These are phyloP conservation scores for Gastrolobium bilobum DNA, from an alignment of 306 rosid genomes.

Conservation along the genomic window DNA sequence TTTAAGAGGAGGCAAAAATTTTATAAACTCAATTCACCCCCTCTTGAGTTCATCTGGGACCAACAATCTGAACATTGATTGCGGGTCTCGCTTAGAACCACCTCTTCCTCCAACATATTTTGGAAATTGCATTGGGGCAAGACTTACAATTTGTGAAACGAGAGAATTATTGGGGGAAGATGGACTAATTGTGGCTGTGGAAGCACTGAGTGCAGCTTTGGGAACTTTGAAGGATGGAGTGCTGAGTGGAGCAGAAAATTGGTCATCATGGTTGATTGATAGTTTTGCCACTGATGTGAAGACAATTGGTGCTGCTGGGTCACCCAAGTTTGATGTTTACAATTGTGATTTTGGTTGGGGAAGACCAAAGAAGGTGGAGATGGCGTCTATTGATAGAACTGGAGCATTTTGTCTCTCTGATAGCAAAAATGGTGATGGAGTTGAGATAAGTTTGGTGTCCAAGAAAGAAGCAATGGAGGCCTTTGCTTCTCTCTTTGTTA, in stretches of 20 bases:
- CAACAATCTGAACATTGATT: conserved; percentile 48
- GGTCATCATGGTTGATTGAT: conserved; percentile 19
- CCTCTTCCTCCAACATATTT: conserved; percentile 59
- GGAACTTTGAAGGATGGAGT: conserved; percentile 52
- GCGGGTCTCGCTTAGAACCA: conserved; percentile 53
- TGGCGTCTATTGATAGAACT: conserved; percentile 51
- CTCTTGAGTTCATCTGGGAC: too few species aligned
- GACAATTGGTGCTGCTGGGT: conserved; percentile 51
- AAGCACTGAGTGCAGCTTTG: conserved; percentile 39
- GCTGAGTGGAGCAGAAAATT: conserved; percentile 49
- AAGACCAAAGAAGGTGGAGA: conserved; percentile 67
- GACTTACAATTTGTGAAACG: not conserved
- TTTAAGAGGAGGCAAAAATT: too few species aligned
- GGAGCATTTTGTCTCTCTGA: conserved; percentile 54
- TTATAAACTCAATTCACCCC: too few species aligned
- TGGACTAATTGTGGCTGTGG: conserved; percentile 45
- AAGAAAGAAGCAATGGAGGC: conserved; percentile 34
- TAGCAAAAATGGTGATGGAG: conserved; percentile 50
- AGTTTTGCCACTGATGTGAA: not conserved
- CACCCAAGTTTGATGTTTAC: conserved; percentile 65
- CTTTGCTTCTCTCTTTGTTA: conserved; percentile 51
- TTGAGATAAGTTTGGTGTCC: conserved; percentile 57
- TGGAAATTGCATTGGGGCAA: conserved; percentile 59
- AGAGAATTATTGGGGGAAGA: conserved; percentile 42
- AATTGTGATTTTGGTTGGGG: conserved; percentile 69